Evolutionary conservation across 192 early-diverging fungal species (phyloP), one percentile per base, ranked within the genome.

Genomic region (Coemansia sp.): DNA sequence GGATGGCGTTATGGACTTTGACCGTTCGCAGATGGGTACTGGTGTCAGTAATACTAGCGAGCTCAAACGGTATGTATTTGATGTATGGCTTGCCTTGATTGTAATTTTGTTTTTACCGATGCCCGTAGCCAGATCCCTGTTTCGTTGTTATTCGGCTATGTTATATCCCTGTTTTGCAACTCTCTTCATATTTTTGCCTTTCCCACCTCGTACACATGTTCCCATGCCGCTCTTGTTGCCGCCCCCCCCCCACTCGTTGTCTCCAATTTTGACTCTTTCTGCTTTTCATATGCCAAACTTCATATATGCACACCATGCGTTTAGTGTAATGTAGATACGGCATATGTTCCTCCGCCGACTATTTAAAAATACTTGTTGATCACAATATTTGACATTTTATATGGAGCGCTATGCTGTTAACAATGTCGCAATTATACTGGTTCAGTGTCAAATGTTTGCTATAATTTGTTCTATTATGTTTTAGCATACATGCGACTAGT

Each of bases 11-110:
- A 53, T 85, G 55, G 83, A 89, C 57, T 88, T 85, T 69, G 34
- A 73, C 34, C 62, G 86, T 42, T 85, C 83, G 22, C 83, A 84
- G 66, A 76, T 81, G 78, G 84, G 83, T 50, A 77, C 80, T 0
- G 81, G 81, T 14, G 81, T 75, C 42, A 80, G 81, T 49, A 81
- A 76, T 41, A 66, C 74, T 15, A 73, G 67, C 43, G 83, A 85
- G 34, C 73, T 80, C 18, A 89, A 89, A 62, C 69, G 81, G 80
- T 83, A 58, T 24, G 64, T 59, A 54, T 49, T 49, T 63, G 10
- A 19, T 19, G 13, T 21, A 19, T 46, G 45, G 13, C 18, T n/a
- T 46, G n/a, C 37, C 1, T 14, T 53, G n/a, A 39, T 53, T 53
- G 33, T n/a, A 17, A 3, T 39, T 2, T 19, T 21, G 6, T 24